Conservation (phyloP, 495 filamentous ascomycete species). For the Aspergillus hancockii region DNA sequence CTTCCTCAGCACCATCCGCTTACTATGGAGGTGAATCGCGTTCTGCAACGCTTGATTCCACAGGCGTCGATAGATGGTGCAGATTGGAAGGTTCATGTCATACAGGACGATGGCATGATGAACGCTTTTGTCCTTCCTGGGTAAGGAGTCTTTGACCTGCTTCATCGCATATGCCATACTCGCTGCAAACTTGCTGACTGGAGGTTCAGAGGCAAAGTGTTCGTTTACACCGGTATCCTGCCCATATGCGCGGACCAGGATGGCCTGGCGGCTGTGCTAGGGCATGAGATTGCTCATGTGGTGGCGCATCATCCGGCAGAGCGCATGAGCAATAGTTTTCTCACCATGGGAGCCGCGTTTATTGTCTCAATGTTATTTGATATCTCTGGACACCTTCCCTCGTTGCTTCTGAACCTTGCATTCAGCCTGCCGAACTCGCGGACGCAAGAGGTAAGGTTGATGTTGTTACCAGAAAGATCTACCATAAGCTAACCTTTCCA, state of each 20-base stretch:
- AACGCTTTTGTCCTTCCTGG: conserved; percentile 94
- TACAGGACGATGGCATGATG: conserved; percentile 59
- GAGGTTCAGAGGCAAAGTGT: conserved; percentile 72
- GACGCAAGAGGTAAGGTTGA: conserved; percentile 56
- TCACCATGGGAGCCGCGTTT: conserved; percentile 56
- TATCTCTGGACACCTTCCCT: conserved; percentile 45
- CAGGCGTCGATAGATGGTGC: conserved; percentile 60
- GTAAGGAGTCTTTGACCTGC: conserved; percentile 20
- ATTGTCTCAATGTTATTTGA: conserved; percentile 52
- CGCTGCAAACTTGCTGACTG: conserved; percentile 6
- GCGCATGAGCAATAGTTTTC: conserved; percentile 63
- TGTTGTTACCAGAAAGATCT: too few relatives aligned
- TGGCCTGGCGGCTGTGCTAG: conserved; percentile 80
- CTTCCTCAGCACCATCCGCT: conserved; percentile 54
- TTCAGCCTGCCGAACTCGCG: conserved; percentile 71
- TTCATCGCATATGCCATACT: not conserved
- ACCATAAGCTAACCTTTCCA: not conserved
- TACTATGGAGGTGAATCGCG: conserved; percentile 59
- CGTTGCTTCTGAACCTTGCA: conserved; percentile 57
- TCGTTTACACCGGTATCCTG: conserved; percentile 85
- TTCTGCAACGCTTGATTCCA: conserved; percentile 73
- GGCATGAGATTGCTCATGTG: conserved; percentile 94
- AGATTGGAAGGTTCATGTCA: conserved; percentile 84
- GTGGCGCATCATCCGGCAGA: conserved; percentile 80
- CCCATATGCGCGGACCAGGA: conserved; percentile 69